phyloP scores from a whole-genome alignment of 108 stramenopile species.

The Chaetoceros tenuissimus region DNA sequence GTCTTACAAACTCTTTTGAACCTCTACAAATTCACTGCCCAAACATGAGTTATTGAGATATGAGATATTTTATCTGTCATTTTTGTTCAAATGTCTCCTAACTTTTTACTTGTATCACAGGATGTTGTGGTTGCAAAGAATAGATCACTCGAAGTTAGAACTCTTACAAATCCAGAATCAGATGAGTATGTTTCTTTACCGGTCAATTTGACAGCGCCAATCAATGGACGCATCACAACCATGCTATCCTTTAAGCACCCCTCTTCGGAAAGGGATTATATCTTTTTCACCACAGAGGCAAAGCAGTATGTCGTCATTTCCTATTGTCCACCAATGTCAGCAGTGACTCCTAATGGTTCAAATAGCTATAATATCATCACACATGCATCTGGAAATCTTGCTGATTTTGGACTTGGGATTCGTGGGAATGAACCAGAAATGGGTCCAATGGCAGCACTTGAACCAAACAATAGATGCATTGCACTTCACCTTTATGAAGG shows the following conservation, averaged over 20 bases:
- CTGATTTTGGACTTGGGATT: constrained; percentile 26
- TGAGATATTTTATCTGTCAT: neutral
- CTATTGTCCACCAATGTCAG: constrained; percentile 10
- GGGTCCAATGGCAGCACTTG: constrained; percentile 53
- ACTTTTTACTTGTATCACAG: too few relatives aligned
- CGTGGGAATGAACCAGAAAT: constrained; percentile 32
- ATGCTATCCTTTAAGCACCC: constrained; percentile 35
- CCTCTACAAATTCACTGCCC: too few relatives aligned
- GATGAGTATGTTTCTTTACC: constrained; percentile 36
- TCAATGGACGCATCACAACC: constrained; percentile 59
- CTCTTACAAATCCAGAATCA: constrained; percentile 3
- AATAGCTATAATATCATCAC: constrained; percentile 31
- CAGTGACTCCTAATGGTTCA: constrained; percentile 4
- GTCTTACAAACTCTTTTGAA: too few relatives aligned
- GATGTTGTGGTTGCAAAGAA: constrained; percentile 61
- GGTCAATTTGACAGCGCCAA: constrained; percentile 43
- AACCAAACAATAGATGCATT: constrained; percentile 55
- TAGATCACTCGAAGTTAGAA: constrained; percentile 53
- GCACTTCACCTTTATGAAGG: constrained; percentile 73
- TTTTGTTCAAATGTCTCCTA: too few relatives aligned
- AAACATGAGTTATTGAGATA: neutral
- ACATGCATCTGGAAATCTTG: constrained; percentile 42
- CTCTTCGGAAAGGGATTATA: constrained; percentile 18
- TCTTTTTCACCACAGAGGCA: constrained; percentile 69
- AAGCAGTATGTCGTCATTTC: constrained; percentile 64